A percentile compares a stretch with the other conserved stretches of the same genome.
Conservation (phyloP, 2,329 filamentous ascomycete species). For the Coleophoma eucalyptorum region DNA sequence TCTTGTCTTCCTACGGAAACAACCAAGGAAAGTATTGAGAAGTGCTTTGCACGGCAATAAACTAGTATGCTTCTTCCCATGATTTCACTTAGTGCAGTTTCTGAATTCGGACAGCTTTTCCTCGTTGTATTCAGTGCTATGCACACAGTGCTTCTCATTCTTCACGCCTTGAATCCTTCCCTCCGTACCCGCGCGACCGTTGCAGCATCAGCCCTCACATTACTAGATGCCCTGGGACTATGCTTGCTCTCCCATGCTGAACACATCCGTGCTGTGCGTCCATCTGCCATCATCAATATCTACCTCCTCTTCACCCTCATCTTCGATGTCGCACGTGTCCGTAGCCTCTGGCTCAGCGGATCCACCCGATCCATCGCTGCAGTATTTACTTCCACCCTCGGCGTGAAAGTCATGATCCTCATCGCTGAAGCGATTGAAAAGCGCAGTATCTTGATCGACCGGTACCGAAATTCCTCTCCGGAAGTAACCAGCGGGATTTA, state of each 20-base stretch:
- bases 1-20: background rate
- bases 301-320: background rate
- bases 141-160: constrained; percentile 11
- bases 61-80: constrained; percentile 2
- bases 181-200: constrained; percentile 12
- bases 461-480: background rate
- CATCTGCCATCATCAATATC: background rate
- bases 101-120: constrained; percentile 21
- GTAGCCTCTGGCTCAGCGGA: background rate
- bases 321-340: background rate
- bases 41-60: constrained; percentile 6
- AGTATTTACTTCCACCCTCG: background rate
- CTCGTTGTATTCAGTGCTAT: constrained; percentile 15
- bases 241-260: background rate
- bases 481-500: constrained; percentile 15
- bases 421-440: constrained; percentile 13
- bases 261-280: background rate
- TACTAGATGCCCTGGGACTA: constrained; percentile 2
- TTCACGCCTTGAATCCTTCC: constrained; percentile 5
- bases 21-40: background rate
- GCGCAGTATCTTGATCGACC: constrained; percentile 5
- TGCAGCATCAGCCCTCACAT: background rate
- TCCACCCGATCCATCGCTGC: background rate
- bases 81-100: background rate
- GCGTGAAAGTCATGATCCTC: constrained; percentile 11